A percentile compares a stretch with the other conserved stretches of the same genome.
Conservation (phyloP, 768 basidiomycete genomes). For the Mycena rebaudengoi region DNA sequence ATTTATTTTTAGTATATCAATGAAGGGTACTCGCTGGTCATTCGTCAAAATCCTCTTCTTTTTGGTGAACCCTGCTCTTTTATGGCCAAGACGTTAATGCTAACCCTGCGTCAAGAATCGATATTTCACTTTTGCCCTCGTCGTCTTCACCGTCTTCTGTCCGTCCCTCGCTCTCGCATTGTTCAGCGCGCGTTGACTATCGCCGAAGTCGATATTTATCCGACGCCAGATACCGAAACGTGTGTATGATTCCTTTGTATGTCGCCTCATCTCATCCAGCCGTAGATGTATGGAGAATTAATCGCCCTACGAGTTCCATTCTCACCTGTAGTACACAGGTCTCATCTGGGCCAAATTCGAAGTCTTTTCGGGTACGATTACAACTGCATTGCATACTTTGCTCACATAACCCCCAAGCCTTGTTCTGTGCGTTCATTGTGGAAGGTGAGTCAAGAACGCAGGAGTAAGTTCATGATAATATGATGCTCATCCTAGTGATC, state of each 20-base stretch:
- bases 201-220: slow-evolving; percentile 21
- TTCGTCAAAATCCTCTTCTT: slow-evolving; percentile 26
- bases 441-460: slow-evolving; percentile 9
- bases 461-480: no score
- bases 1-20: no score
- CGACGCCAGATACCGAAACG: slow-evolving; percentile 19
- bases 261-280: not conserved
- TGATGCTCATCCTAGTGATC: slow-evolving; percentile 10
- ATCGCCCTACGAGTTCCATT: not conserved
- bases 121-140: slow-evolving; percentile 22
- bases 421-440: slow-evolving; percentile 27
- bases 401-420: not conserved
- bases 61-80: slow-evolving; percentile 1
- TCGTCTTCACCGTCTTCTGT: slow-evolving; percentile 22
- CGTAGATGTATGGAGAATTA: slow-evolving; percentile 4
- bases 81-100: not conserved
- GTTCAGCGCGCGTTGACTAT: not conserved
- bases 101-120: slow-evolving; percentile 7
- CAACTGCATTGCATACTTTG: not conserved
- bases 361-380: slow-evolving; percentile 15
- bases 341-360: slow-evolving; percentile 27
- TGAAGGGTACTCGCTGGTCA: slow-evolving; percentile 21
- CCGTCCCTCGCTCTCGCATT: not conserved
- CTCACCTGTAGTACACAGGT: not conserved
- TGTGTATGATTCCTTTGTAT: not conserved